Percentiles rank a stretch among this genome's conserved stretches.
phyloP scores from a whole-genome alignment of 345 rosid species.

The Raphanus sativus region DNA sequence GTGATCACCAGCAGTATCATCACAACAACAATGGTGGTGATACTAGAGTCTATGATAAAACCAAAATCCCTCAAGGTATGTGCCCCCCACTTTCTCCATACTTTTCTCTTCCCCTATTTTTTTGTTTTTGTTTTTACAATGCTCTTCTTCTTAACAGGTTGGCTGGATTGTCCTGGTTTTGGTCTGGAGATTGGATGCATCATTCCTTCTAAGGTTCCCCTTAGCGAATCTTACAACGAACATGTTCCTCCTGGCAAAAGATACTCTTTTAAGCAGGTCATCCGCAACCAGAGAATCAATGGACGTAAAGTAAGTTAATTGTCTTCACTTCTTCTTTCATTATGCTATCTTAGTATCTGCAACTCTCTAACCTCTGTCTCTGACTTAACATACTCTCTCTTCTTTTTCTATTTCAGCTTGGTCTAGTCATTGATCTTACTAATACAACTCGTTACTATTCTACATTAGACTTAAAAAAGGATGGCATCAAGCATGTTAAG shows the following conservation, averaged over 20 bases:
- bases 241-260: constrained; percentile 82
- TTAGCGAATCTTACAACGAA: constrained; percentile 75
- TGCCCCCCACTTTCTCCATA: background rate
- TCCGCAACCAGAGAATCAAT: constrained; percentile 66
- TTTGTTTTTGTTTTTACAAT: no score
- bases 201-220: constrained; percentile 94
- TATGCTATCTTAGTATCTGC: background rate
- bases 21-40: constrained; percentile 38
- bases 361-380: background rate
- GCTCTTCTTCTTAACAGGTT: constrained; percentile 47
- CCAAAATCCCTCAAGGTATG: constrained; percentile 83
- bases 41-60: constrained; percentile 54
- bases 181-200: constrained; percentile 70
- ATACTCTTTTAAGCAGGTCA: constrained; percentile 93
- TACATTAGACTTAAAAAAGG: constrained; percentile 59
- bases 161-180: constrained; percentile 89
- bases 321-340: background rate
- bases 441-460: constrained; percentile 85
- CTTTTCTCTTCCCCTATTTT: background rate
- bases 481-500: constrained; percentile 88
- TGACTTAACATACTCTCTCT: background rate
- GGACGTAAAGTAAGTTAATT: constrained; percentile 61
- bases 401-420: constrained; percentile 52
- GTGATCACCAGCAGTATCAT: constrained; percentile 34
- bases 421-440: constrained; percentile 93